These are phyloP conservation scores for Chamaecyparis obtusa DNA, from an alignment of 75 land plant genomes.

Conservation along the genomic window DNA sequence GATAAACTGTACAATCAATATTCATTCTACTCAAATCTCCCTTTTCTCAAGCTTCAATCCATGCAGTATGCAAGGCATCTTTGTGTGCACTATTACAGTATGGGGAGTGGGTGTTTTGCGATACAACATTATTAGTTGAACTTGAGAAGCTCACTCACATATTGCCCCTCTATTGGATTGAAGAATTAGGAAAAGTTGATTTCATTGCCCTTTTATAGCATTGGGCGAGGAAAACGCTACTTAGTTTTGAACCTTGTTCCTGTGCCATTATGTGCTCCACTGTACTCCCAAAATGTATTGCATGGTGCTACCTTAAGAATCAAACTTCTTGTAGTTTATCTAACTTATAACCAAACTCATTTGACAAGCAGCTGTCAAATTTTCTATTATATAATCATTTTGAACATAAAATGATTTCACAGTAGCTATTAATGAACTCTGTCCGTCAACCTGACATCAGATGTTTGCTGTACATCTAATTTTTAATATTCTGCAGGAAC, in stretches of 20 bases:
- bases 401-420: background rate
- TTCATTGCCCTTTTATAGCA: background rate
- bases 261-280: background rate
- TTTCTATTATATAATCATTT: background rate
- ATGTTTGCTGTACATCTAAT: background rate
- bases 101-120: background rate
- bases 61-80: background rate
- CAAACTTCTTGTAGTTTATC: background rate
- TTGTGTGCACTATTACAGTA: background rate
- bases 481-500: constrained; percentile 35
- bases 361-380: background rate
- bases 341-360: background rate
- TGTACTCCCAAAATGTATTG: background rate
- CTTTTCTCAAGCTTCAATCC: background rate
- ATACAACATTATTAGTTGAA: background rate
- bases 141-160: background rate
- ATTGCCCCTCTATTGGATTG: background rate
- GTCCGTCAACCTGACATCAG: background rate
- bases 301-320: background rate
- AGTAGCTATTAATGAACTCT: background rate
- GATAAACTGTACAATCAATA: background rate
- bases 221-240: background rate
- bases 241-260: background rate
- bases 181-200: background rate
- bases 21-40: background rate